Percentiles rank a stretch among this genome's conserved stretches.
phyloP scores from a whole-genome alignment of 257 asterid genomes.

The Solanum lycopersicoides region DNA sequence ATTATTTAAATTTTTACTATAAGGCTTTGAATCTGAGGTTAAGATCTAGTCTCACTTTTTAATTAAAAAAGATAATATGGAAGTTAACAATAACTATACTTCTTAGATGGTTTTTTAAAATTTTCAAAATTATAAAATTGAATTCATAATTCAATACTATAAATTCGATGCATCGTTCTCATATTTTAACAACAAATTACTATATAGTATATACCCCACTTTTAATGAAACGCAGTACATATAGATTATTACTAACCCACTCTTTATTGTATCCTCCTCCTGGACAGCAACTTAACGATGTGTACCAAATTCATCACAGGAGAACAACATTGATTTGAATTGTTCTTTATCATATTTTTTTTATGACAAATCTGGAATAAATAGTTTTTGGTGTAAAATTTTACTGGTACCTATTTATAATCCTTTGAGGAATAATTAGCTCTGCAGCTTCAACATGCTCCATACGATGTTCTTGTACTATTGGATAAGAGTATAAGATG shows the following conservation, averaged over 20 bases:
- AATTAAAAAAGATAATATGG: no score
- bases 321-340: not conserved
- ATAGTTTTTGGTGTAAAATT: not conserved
- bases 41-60: no score
- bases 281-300: not conserved
- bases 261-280: not conserved
- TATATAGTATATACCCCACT: not conserved
- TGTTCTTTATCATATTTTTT: not conserved
- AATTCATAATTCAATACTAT: not conserved
- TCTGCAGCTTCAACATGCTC: not conserved
- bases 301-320: not conserved
- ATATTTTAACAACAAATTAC: not conserved
- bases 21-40: no score
- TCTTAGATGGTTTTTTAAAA: not conserved
- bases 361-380: not conserved
- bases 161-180: not conserved
- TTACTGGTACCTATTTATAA: not conserved
- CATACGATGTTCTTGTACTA: not conserved
- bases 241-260: not conserved
- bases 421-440: not conserved
- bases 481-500: not conserved
- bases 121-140: not conserved
- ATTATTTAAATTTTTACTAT: no score
- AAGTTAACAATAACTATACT: no score
- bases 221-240: not conserved